Base-by-base conservation (phyloP, 306 rosid species). In the Delonix regia region DNA sequence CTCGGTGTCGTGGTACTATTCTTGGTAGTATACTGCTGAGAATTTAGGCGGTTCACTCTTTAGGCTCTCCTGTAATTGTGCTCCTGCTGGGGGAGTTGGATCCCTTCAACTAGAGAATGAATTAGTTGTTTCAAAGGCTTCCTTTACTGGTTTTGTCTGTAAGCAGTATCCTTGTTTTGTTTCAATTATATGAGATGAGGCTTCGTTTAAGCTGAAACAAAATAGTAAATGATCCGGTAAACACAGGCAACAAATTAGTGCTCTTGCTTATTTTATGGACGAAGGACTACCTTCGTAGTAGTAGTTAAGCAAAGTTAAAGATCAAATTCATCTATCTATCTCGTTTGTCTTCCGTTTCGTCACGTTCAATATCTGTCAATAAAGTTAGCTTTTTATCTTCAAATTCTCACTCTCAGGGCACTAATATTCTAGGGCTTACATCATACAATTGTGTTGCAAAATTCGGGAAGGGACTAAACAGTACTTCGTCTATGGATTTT, bases 11-110 rank as follows among this genome's bases (percentile, higher is more conserved):
- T 24, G 99, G 99, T 75, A 87, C 97, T 25, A 86, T 96, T 83
- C 89, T 87, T 77, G 99, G 99, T 75, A 90, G 98, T 90, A 89
- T 97, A 28, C 83, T 78, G 82, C 86, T 96, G 85, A 93, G 87
- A 83, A 93, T 96, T 81, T 96, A 96, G 93, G 69, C 78, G 68
- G 68, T 53, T 74, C 36, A 4, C 63, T 48, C 75, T 36, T 75
- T 83, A 76, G 84, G 79, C 81, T 67, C 74, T 71, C 3, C 56
- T 79, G 82, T 78, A 48, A 47, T 76, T 83, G 84, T 87, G 65
- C 73, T 76, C 49, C 65, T 77, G 57, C 0, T 18, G 68, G 75
- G 78, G 91, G 75, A 83, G 78, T 30, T 55, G 73, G 51, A 71
- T 80, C 80, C 83, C 81, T 71, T 76, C 76, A 65, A 69, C 80